Evolutionary conservation across 1,139 yeast genomes (phyloP).

Genomic region (Magnusiomyces suaveolens): DNA sequence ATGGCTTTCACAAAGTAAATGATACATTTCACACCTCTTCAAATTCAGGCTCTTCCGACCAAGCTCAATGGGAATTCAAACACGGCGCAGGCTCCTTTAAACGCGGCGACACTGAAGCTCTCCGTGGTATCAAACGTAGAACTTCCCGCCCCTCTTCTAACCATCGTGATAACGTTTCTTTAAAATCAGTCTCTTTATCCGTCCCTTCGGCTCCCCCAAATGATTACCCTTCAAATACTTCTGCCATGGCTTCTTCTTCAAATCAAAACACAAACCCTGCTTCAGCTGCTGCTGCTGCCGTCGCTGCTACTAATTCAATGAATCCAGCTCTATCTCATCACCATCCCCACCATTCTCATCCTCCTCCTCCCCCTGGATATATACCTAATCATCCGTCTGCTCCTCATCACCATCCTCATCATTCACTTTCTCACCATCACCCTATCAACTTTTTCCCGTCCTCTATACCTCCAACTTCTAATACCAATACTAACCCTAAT

Average conservation of each 20-base stretch:
- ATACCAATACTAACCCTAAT: background rate
- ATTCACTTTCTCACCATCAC: background rate
- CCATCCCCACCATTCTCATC: slow-evolving; percentile 17
- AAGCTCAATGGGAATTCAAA: slow-evolving; percentile 70
- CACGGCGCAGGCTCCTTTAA: slow-evolving; percentile 72
- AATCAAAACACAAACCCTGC: slow-evolving; percentile 34
- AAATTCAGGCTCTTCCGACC: slow-evolving; percentile 16
- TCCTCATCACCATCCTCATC: slow-evolving; percentile 8
- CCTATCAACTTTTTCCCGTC: background rate
- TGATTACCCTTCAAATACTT: slow-evolving; percentile 15
- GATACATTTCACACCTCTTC: slow-evolving; percentile 29
- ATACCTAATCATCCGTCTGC: background rate
- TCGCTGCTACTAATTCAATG: background rate
- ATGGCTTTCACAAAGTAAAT: slow-evolving; percentile 81
- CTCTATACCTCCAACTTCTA: background rate
- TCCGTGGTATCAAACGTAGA: slow-evolving; percentile 61
- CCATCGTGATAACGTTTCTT: slow-evolving; percentile 25
- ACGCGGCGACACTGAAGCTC: slow-evolving; percentile 60
- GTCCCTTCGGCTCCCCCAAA: slow-evolving; percentile 25
- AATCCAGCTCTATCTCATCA: slow-evolving; percentile 8
- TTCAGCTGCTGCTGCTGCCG: slow-evolving; percentile 3
- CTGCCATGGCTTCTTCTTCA: background rate
- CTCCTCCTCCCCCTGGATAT: slow-evolving; percentile 10
- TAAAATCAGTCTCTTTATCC: slow-evolving; percentile 25
- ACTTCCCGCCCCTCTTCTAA: slow-evolving; percentile 32